Conservation (phyloP, 768 basidiomycete genomes). For the Tylopilus plumbeoviolaceoides region DNA sequence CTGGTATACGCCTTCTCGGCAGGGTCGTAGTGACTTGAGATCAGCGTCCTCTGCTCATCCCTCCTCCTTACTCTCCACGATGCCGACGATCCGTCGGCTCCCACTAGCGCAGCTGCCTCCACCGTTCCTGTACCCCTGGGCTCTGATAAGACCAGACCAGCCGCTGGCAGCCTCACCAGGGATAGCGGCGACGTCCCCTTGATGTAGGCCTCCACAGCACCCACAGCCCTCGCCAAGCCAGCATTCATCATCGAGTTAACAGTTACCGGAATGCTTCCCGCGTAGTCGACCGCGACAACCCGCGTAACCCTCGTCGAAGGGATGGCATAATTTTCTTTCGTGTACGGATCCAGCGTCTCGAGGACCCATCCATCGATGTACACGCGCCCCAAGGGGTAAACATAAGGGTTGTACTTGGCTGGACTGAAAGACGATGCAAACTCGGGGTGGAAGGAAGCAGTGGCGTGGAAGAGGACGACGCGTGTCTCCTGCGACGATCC, state of each 20-base stretch:
- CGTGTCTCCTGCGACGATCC: slow-evolving; percentile 40
- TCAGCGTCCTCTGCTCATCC: slow-evolving; percentile 54
- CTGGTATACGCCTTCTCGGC: slow-evolving; percentile 49
- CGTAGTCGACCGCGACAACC: slow-evolving; percentile 81
- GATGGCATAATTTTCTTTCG: slow-evolving; percentile 89
- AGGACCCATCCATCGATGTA: slow-evolving; percentile 93
- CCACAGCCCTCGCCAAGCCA: slow-evolving; percentile 64
- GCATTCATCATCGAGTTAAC: slow-evolving; percentile 85
- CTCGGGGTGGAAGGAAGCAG: slow-evolving; percentile 75
- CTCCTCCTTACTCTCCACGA: slow-evolving; percentile 58
- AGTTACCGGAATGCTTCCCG: slow-evolving; percentile 78
- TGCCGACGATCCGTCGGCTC: slow-evolving; percentile 26
- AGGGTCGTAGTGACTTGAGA: slow-evolving; percentile 52
- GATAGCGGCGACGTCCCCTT: slow-evolving; percentile 65
- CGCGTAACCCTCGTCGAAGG: slow-evolving; percentile 89
- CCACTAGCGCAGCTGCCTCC: slow-evolving; percentile 29
- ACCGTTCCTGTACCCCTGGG: slow-evolving; percentile 37
- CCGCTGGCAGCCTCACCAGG: slow-evolving; percentile 62
- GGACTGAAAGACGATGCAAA: slow-evolving; percentile 51
- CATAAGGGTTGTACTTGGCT: slow-evolving; percentile 71
- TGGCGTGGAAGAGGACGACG: slow-evolving; percentile 76
- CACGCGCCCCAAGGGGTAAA: slow-evolving; percentile 72
- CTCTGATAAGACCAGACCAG: slow-evolving; percentile 56
- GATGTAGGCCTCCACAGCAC: slow-evolving; percentile 70
- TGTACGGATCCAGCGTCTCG: slow-evolving; percentile 95